Percentiles rank a stretch among this genome's conserved stretches.
Conservation (phyloP, 2,329 filamentous ascomycete species). For the Scytalidium sp. region DNA sequence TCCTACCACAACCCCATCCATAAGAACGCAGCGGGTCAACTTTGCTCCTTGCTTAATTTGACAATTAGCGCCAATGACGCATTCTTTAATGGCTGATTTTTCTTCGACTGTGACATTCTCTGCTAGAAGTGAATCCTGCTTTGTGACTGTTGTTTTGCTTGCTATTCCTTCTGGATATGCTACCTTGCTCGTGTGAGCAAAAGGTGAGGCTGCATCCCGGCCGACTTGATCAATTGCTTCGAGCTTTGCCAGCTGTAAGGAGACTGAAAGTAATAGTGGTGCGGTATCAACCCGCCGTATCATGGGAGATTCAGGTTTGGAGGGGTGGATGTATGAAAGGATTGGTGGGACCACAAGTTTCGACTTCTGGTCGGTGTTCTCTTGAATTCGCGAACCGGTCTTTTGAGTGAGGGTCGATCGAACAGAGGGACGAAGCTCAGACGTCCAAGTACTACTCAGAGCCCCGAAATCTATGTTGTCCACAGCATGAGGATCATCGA, state of each 20-base stretch:
- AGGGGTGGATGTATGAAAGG: slow-evolving; percentile 77
- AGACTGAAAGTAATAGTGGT: slow-evolving; percentile 75
- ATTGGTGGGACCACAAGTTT: slow-evolving; percentile 65
- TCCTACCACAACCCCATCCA: slow-evolving; percentile 87
- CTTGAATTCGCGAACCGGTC: not conserved
- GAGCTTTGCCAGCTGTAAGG: slow-evolving; percentile 82
- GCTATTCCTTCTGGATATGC: slow-evolving; percentile 82
- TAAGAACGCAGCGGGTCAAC: slow-evolving; percentile 81
- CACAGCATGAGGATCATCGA: slow-evolving; percentile 22
- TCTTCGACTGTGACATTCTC: slow-evolving; percentile 89
- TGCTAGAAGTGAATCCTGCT: slow-evolving; percentile 76
- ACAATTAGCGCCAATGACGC: slow-evolving; percentile 82
- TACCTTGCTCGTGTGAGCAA: slow-evolving; percentile 76
- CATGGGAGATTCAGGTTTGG: slow-evolving; percentile 51
- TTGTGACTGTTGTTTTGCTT: slow-evolving; percentile 75
- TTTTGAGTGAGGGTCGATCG: not conserved
- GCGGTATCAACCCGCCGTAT: slow-evolving; percentile 88
- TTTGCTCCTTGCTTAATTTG: slow-evolving; percentile 84
- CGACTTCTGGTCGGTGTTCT: slow-evolving; percentile 10
- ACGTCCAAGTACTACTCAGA: slow-evolving; percentile 28
- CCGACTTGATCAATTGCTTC: slow-evolving; percentile 66
- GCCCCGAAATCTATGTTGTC: slow-evolving; percentile 24
- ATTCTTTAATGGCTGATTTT: slow-evolving; percentile 89
- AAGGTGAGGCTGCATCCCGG: slow-evolving; percentile 59
- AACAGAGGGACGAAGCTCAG: slow-evolving; percentile 11